A percentile compares a stretch with the other conserved stretches of the same genome.
Evolutionary conservation across 768 basidiomycete species (phyloP).

Genomic region (Lactarius pseudohatsudake): DNA sequence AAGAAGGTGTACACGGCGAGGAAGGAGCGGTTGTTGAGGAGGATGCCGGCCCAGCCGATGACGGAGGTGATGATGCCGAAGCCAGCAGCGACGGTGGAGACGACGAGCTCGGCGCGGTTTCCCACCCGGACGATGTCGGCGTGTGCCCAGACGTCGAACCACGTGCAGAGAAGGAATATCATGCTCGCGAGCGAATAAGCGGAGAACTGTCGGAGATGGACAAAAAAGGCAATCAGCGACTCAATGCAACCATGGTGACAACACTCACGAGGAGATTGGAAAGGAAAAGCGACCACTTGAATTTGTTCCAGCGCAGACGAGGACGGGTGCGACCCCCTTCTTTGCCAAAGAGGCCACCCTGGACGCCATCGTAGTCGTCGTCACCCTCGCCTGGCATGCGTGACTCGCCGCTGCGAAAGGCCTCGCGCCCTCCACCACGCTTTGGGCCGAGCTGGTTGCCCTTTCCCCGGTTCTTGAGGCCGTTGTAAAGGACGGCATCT

Average conservation of each 20-base stretch:
- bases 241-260: not conserved
- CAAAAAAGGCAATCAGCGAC: constrained; percentile 8
- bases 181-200: constrained; percentile 60
- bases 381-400: constrained; percentile 42
- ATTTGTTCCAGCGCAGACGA: constrained; percentile 71
- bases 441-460: constrained; percentile 46
- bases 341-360: constrained; percentile 41
- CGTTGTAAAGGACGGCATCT: constrained; percentile 41
- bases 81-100: constrained; percentile 66
- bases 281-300: constrained; percentile 79
- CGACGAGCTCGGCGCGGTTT: constrained; percentile 63
- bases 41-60: constrained; percentile 75
- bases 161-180: constrained; percentile 67
- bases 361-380: constrained; percentile 41
- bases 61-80: constrained; percentile 63
- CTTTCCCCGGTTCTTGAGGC: constrained; percentile 44
- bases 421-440: constrained; percentile 69
- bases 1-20: constrained; percentile 70
- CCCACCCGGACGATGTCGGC: constrained; percentile 73
- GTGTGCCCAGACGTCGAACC: constrained; percentile 71
- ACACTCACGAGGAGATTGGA: constrained; percentile 56
- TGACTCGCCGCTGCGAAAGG: constrained; percentile 42
- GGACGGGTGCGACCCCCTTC: constrained; percentile 42
- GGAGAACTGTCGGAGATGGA: constrained; percentile 45
- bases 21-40: constrained; percentile 83